Conservation (phyloP, 2,329 filamentous ascomycete genomes). For the Coniosporium uncinatum region DNA sequence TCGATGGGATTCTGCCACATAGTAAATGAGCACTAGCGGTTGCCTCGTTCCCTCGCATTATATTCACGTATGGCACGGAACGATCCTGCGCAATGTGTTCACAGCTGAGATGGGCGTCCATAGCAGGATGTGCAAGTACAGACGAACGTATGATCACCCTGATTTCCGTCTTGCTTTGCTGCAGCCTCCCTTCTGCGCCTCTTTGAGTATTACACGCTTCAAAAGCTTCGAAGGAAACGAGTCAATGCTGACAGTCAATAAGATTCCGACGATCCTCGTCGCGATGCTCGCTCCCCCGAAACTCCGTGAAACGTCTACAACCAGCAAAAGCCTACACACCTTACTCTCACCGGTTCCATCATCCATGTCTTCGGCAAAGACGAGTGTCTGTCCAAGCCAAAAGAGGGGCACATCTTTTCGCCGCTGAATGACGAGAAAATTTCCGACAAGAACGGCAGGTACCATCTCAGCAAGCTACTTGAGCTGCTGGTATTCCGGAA, state of each 20-base stretch:
- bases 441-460: conserved; percentile 6
- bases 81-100: too few species aligned
- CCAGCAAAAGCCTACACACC: conserved; percentile 5
- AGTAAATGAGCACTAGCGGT: too few species aligned
- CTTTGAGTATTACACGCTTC: conserved; percentile 16
- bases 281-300: conserved; percentile 4
- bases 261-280: conserved; percentile 5
- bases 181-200: too few species aligned
- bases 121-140: too few species aligned
- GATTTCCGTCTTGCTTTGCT: too few species aligned
- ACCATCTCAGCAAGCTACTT: neutral
- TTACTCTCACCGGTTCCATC: conserved; percentile 8
- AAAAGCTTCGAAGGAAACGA: conserved; percentile 2
- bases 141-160: too few species aligned
- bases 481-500: neutral
- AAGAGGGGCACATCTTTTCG: too few species aligned
- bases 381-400: too few species aligned
- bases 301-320: neutral
- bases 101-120: too few species aligned
- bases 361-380: conserved; percentile 7
- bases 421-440: neutral
- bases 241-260: conserved; percentile 1
- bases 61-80: too few species aligned
- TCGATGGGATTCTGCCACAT: too few species aligned
- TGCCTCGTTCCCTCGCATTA: too few species aligned